These are phyloP conservation scores for Odontarrhena argentea DNA, from an alignment of 345 rosid genomes.

Conservation along the genomic window DNA sequence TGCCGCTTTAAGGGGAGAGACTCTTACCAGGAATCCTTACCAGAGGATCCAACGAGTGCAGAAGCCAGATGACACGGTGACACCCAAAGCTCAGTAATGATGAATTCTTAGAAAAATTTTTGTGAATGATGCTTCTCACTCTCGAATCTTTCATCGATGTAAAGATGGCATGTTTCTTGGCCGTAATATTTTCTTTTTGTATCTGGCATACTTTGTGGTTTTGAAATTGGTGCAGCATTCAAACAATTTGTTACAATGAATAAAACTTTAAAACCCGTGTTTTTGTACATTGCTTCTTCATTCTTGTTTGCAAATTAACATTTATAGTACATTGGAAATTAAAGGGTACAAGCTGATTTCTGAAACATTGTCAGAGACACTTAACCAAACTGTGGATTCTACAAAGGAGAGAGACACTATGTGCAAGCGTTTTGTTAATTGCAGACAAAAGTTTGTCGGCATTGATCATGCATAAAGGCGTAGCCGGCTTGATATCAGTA, in stretches of 20 bases:
- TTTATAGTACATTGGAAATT: constrained; percentile 10
- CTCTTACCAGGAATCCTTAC: constrained; percentile 82
- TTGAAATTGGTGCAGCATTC: constrained; percentile 25
- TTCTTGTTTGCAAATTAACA: constrained; percentile 29
- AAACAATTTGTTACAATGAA: constrained; percentile 26
- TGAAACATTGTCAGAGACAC: constrained; percentile 8
- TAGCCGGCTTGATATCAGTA: constrained; percentile 51
- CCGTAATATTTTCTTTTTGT: background rate
- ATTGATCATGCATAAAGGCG: constrained; percentile 50
- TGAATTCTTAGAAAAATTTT: constrained; percentile 1
- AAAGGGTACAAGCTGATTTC: constrained; percentile 14
- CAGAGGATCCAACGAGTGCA: constrained; percentile 75
- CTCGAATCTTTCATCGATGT: constrained; percentile 3
- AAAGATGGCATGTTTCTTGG: constrained; percentile 26
- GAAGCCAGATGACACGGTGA: constrained; percentile 39
- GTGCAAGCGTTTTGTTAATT: constrained; percentile 21
- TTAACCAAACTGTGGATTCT: constrained; percentile 7
- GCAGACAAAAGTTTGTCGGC: background rate
- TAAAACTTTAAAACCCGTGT: constrained; percentile 33
- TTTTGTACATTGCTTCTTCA: constrained; percentile 35
- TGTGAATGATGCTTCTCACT: constrained; percentile 11
- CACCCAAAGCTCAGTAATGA: constrained; percentile 33
- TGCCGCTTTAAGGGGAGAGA: constrained; percentile 88
- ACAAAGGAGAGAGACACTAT: constrained; percentile 15
- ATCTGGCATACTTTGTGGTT: constrained; percentile 19